These are phyloP conservation scores for Naganishia antarctica DNA, from an alignment of 768 basidiomycete genomes.

Conservation along the genomic window DNA sequence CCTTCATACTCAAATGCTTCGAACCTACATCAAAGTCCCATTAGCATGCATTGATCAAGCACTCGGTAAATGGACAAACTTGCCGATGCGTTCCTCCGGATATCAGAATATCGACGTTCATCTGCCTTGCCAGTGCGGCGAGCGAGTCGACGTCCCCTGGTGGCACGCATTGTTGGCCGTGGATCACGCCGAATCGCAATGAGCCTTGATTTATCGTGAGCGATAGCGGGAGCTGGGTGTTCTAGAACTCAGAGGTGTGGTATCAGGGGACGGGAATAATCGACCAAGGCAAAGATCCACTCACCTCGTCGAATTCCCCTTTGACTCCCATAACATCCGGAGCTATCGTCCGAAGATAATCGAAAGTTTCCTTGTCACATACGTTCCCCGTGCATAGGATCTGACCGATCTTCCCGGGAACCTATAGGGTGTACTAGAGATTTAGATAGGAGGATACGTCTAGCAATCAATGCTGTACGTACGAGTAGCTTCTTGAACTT, in stretches of 20 bases:
- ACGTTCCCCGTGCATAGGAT: slow-evolving; percentile 97
- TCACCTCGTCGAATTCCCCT: slow-evolving; percentile 93
- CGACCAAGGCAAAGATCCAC: slow-evolving; percentile 24
- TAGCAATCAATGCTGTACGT: slow-evolving; percentile 31
- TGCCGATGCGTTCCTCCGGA: slow-evolving; percentile 93
- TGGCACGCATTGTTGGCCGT: slow-evolving; percentile 90
- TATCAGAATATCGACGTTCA: slow-evolving; percentile 95
- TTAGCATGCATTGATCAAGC: neutral
- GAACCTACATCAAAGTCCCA: slow-evolving; percentile 58
- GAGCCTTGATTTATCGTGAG: slow-evolving; percentile 74
- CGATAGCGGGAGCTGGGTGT: slow-evolving; percentile 70
- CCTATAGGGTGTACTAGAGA: slow-evolving; percentile 42
- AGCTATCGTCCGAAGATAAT: slow-evolving; percentile 89
- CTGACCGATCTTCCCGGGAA: slow-evolving; percentile 95
- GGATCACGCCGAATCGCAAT: slow-evolving; percentile 84
- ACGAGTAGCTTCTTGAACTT: slow-evolving; percentile 95
- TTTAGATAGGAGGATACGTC: no score
- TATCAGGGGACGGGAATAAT: no score
- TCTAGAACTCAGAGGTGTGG: slow-evolving; percentile 47
- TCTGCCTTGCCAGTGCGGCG: slow-evolving; percentile 78
- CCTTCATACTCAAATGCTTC: slow-evolving; percentile 87
- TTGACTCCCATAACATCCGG: slow-evolving; percentile 85
- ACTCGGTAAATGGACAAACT: slow-evolving; percentile 41
- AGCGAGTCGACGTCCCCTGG: slow-evolving; percentile 88
- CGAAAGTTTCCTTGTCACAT: slow-evolving; percentile 94